phyloP scores from a whole-genome alignment of 257 asterid genomes.

The Ligustrum vulgare region DNA sequence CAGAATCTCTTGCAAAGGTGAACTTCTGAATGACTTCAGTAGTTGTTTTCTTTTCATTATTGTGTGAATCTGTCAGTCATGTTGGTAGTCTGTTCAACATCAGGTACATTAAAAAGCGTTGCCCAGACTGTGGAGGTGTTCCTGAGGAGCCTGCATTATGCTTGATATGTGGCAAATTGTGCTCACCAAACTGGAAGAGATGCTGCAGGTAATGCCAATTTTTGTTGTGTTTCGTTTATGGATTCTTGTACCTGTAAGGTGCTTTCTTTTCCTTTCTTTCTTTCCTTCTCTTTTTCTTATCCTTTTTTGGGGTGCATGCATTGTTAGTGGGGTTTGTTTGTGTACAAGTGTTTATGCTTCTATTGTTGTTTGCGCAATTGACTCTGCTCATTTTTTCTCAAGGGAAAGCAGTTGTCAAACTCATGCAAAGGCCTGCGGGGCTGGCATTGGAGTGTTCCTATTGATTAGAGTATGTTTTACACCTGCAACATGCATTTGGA shows the following conservation, averaged over 20 bases:
- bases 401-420: constrained; percentile 78
- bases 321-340: background rate
- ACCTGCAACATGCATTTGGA: constrained; percentile 1
- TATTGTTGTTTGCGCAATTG: constrained; percentile 13
- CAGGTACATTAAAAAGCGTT: constrained; percentile 81
- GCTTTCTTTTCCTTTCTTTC: background rate
- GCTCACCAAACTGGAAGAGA: constrained; percentile 83
- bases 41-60: constrained; percentile 5
- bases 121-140: constrained; percentile 71
- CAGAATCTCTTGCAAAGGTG: constrained; percentile 97
- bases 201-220: constrained; percentile 81
- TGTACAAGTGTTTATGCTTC: constrained; percentile 1
- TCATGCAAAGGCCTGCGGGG: constrained; percentile 87
- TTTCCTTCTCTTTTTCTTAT: background rate
- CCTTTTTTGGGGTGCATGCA: background rate
- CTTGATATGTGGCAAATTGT: constrained; percentile 86
- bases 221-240: background rate
- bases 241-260: constrained; percentile 8
- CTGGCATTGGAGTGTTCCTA: constrained; percentile 93
- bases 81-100: constrained; percentile 21
- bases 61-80: constrained; percentile 19
- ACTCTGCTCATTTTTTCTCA: constrained; percentile 31
- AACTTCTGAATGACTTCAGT: constrained; percentile 15
- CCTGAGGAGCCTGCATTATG: constrained; percentile 88
- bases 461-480: constrained; percentile 68